These are phyloP conservation scores for Cajanus cajan DNA, from an alignment of 306 rosid species.

Conservation along the genomic window DNA sequence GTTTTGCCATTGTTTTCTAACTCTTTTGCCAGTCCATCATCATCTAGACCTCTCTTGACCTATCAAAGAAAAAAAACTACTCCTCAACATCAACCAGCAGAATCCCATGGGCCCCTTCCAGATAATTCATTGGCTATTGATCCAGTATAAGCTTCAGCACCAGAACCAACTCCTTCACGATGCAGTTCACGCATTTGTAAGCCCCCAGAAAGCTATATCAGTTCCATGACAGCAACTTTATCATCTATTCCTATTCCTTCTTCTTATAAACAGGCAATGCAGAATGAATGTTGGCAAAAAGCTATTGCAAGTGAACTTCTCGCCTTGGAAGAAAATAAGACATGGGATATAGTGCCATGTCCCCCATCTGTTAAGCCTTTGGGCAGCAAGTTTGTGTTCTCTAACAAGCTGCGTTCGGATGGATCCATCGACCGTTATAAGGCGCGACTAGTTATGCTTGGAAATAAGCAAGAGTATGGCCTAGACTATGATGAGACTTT, in stretches of 20 bases:
- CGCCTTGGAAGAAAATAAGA: too few species aligned
- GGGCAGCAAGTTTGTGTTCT: too few species aligned
- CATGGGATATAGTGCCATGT: too few species aligned
- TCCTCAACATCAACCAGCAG: not conserved
- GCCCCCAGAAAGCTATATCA: not conserved
- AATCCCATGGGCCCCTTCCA: not conserved
- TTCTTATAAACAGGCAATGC: not conserved
- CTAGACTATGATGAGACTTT: too few species aligned
- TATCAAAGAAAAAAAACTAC: not conserved
- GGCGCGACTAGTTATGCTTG: too few species aligned
- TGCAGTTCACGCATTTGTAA: not conserved
- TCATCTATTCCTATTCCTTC: not conserved
- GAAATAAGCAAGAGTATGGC: too few species aligned
- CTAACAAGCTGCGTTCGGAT: too few species aligned
- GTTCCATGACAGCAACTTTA: not conserved
- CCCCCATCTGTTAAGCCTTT: too few species aligned
- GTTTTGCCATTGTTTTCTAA: not conserved
- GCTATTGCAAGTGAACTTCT: too few species aligned
- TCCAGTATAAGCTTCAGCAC: not conserved
- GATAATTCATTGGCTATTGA: not conserved
- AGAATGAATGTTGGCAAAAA: too few species aligned
- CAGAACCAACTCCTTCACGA: not conserved
- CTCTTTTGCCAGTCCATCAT: not conserved
- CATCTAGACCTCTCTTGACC: not conserved
- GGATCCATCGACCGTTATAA: too few species aligned